phyloP scores from a whole-genome alignment of 2,329 filamentous ascomycete species.

The Cryphonectria parasitica region DNA sequence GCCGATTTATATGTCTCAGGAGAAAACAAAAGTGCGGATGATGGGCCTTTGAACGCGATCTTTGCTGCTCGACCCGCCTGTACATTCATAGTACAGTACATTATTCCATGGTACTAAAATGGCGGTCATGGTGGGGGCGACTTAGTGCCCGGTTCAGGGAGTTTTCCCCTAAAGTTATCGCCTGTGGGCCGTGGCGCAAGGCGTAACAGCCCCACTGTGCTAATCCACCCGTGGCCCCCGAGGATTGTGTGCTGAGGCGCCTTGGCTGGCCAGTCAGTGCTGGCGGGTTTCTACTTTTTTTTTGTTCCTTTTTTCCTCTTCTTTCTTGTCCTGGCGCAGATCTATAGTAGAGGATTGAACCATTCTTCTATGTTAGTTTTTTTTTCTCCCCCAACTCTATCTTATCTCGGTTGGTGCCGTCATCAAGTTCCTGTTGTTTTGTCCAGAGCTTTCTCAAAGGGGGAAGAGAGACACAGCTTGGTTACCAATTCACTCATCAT shows the following conservation, averaged over 20 bases:
- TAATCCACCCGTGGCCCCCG: neutral
- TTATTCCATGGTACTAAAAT: neutral
- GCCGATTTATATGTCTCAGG: too few relatives aligned
- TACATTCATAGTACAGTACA: too few relatives aligned
- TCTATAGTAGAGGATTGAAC: neutral
- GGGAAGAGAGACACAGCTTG: neutral
- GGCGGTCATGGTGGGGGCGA: neutral
- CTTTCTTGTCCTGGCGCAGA: neutral
- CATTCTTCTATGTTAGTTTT: neutral
- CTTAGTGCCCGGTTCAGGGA: neutral
- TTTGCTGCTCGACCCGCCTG: too few relatives aligned
- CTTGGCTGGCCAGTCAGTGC: neutral
- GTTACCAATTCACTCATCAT: neutral
- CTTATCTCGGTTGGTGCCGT: slow-evolving; percentile 6
- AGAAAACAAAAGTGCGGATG: too few relatives aligned
- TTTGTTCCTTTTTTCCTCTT: neutral
- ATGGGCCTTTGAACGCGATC: too few relatives aligned
- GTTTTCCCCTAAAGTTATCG: neutral
- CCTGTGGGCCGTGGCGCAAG: neutral
- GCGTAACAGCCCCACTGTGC: neutral
- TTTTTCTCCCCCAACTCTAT: neutral
- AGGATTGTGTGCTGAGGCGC: neutral
- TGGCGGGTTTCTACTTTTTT: neutral
- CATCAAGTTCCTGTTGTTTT: neutral
- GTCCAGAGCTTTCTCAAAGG: neutral